A percentile compares a stretch with the other conserved stretches of the same genome.
Evolutionary conservation across 2,329 filamentous ascomycete species (phyloP).

Genomic region (Monosporascus sp.): DNA sequence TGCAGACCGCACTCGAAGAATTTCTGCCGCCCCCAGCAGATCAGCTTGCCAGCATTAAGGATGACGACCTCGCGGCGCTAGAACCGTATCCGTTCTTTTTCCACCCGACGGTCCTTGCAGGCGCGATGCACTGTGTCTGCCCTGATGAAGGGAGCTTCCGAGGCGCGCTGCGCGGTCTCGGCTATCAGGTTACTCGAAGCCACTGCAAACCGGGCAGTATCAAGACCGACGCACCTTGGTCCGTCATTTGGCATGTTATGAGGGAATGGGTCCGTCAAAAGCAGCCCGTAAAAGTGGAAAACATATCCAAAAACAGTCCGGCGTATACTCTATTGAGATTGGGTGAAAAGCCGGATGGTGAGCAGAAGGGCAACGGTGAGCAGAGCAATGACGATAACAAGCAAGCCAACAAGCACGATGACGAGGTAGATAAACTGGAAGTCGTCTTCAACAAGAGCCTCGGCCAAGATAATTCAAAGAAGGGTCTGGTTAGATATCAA

Average conservation of each 20-base stretch:
- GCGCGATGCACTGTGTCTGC: constrained; percentile 71
- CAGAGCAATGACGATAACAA: constrained; percentile 26
- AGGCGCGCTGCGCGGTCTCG: constrained; percentile 74
- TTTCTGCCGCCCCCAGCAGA: constrained; percentile 29
- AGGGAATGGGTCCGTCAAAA: constrained; percentile 84
- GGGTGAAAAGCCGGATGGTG: constrained; percentile 30
- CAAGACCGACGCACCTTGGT: constrained; percentile 91
- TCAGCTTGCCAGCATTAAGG: constrained; percentile 15
- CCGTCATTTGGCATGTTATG: constrained; percentile 87
- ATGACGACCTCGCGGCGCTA: constrained; percentile 54
- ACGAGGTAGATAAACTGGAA: constrained; percentile 30
- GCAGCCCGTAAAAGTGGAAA: constrained; percentile 67
- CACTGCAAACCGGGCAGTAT: constrained; percentile 87
- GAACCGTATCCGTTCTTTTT: constrained; percentile 86
- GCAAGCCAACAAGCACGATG: constrained; percentile 15
- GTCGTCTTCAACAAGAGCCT: constrained; percentile 72
- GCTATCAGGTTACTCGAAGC: constrained; percentile 77
- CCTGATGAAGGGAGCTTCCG: constrained; percentile 74
- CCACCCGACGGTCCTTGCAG: constrained; percentile 67
- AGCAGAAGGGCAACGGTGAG: constrained; percentile 10
- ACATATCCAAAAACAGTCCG: constrained; percentile 63
- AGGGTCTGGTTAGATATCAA: constrained; percentile 80
- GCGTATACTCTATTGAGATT: constrained; percentile 64
- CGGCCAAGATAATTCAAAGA: constrained; percentile 62
- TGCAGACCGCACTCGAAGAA: constrained; percentile 83